phyloP scores from a whole-genome alignment of 352 stramenopile genomes.

The Phytophthora nicotianae region DNA sequence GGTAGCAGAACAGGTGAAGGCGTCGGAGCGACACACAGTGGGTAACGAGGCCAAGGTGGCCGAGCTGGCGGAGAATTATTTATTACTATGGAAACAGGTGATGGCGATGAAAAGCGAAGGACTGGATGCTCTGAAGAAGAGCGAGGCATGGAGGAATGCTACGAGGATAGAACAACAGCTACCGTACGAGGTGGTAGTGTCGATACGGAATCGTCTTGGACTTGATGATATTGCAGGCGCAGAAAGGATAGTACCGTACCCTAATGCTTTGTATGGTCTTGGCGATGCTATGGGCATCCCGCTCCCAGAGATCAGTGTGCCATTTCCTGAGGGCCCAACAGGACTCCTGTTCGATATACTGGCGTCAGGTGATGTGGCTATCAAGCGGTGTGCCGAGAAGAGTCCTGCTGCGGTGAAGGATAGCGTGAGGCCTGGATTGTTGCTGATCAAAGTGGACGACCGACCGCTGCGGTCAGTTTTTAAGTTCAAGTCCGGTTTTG shows the following conservation, averaged over 20 bases:
- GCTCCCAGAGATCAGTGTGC: slow-evolving; percentile 80
- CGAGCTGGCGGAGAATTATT: slow-evolving; percentile 68
- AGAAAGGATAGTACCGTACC: slow-evolving; percentile 44
- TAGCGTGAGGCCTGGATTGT: slow-evolving; percentile 68
- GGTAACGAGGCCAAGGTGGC: slow-evolving; percentile 49
- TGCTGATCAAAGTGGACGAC: slow-evolving; percentile 78
- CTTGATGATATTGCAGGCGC: slow-evolving; percentile 47
- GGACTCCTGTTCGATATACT: slow-evolving; percentile 66
- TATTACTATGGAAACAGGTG: slow-evolving; percentile 70
- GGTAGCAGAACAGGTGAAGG: slow-evolving; percentile 73
- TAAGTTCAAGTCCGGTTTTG: slow-evolving; percentile 51
- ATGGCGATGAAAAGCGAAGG: slow-evolving; percentile 66
- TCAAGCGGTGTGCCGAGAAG: slow-evolving; percentile 53
- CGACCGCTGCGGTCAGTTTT: slow-evolving; percentile 55
- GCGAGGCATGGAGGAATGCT: slow-evolving; percentile 53
- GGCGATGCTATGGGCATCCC: slow-evolving; percentile 80
- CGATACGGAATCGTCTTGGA: slow-evolving; percentile 76
- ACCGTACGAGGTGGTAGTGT: slow-evolving; percentile 76
- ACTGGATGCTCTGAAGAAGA: slow-evolving; percentile 70
- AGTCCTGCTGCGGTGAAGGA: slow-evolving; percentile 68
- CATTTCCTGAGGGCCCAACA: slow-evolving; percentile 65
- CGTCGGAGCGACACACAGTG: slow-evolving; percentile 53
- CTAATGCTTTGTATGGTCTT: slow-evolving; percentile 66
- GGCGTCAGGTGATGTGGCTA: slow-evolving; percentile 43
- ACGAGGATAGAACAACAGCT: slow-evolving; percentile 71